These are phyloP conservation scores for Diplodia corticola DNA, from an alignment of 2,329 filamentous ascomycete species.

Conservation along the genomic window DNA sequence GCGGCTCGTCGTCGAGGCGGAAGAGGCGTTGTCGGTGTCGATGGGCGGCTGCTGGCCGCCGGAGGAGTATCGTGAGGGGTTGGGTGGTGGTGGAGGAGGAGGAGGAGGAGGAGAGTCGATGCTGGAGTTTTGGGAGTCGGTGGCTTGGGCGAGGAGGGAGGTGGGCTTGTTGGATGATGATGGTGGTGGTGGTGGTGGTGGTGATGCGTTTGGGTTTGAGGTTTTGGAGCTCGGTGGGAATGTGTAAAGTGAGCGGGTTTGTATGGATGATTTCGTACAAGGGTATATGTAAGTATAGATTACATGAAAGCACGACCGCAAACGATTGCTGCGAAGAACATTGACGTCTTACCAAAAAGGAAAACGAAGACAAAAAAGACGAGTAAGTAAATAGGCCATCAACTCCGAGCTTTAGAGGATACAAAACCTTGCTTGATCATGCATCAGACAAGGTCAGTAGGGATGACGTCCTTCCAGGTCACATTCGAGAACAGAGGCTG, in stretches of 20 bases:
- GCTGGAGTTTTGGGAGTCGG: neutral
- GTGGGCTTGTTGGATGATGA: neutral
- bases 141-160: neutral
- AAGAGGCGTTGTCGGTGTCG: neutral
- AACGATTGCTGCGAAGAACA: neutral
- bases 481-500: neutral
- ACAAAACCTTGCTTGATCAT: too few relatives aligned
- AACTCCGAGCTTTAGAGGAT: too few relatives aligned
- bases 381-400: neutral
- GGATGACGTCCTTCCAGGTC: neutral
- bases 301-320: neutral
- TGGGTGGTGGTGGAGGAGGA: too few relatives aligned
- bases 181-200: neutral
- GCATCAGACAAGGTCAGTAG: neutral
- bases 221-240: neutral
- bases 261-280: neutral
- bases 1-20: neutral
- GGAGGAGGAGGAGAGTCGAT: too few relatives aligned
- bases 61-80: too few relatives aligned
- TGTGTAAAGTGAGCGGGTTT: neutral
- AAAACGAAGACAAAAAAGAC: neutral
- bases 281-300: too few relatives aligned
- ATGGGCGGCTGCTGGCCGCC: neutral
- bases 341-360: neutral
- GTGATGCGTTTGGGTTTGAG: neutral